A percentile compares a stretch with the other conserved stretches of the same genome.
Conservation (phyloP, 2,329 filamentous ascomycete genomes). For the Ophiobolus disseminans region DNA sequence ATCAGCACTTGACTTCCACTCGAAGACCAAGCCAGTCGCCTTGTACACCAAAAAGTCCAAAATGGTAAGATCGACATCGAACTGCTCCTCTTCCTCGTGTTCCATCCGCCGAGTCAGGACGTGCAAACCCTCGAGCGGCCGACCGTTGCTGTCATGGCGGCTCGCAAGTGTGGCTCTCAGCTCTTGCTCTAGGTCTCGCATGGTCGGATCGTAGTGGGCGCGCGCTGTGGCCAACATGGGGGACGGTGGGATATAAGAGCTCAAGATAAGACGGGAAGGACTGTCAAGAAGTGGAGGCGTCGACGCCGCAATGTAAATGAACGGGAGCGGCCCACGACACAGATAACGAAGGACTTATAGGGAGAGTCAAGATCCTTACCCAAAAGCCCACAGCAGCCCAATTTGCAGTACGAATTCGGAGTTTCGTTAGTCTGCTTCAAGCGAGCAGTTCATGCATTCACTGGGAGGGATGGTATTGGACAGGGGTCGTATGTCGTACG, state of each 20-base stretch:
- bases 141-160: conserved; percentile 20
- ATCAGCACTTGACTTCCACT: conserved; percentile 38
- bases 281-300: conserved; percentile 7
- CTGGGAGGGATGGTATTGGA: conserved; percentile 12
- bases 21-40: conserved; percentile 53
- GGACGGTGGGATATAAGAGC: conserved; percentile 7
- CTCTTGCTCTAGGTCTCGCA: conserved; percentile 34
- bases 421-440: conserved; percentile 20
- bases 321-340: conserved; percentile 9
- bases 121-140: conserved; percentile 38
- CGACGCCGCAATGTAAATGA: conserved; percentile 14
- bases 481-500: conserved; percentile 16
- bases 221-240: conserved; percentile 26
- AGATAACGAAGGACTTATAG: conserved; percentile 9
- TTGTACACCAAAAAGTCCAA: conserved; percentile 63
- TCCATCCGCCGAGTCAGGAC: conserved; percentile 44
- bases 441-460: conserved; percentile 28
- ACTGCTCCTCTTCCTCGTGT: conserved; percentile 45
- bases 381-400: conserved; percentile 1
- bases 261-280: conserved; percentile 6
- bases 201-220: conserved; percentile 16
- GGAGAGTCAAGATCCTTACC: conserved; percentile 8
- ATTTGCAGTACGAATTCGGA: conserved; percentile 7
- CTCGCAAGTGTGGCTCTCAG: conserved; percentile 25
- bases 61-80: conserved; percentile 62